Evolutionary conservation across 1,139 yeast genomes (phyloP), one percentile per base, ranked within the genome.

Genomic region (Hanseniaspora sp.): DNA sequence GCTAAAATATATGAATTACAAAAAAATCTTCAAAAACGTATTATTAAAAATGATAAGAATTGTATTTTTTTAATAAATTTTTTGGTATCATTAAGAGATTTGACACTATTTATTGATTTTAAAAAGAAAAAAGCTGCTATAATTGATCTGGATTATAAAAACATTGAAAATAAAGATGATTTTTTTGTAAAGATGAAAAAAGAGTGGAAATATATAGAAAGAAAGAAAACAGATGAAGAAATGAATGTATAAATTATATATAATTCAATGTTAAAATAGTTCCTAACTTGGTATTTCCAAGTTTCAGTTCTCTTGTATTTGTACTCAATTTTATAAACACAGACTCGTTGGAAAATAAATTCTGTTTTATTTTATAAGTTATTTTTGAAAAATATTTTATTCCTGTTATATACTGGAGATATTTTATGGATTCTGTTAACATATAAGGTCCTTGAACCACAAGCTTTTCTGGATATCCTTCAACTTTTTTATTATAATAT

Each of bases 381-480:
- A 51, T 44, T 5, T 7, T 18, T 18, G 23, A 17, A 17, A 51
- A 23, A 43, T 51, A 13, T 12, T 7, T 12, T 11, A 29, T 13
- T 2, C 18, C 35, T 15, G 38, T 11, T n/a, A 15, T 29, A 13
- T 30, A 7, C 2, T 28, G 18, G 7, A 51, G 13, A 44, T 43
- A 51, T 12, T 51, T 75, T 45, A 85, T 64, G 17, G 78, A 59
- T 45, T 85, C 59, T 2, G 84, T 79, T 1, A 85, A 76, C 58
- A 83, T 71, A 52, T 88, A 71, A 0, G 97, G 96, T 0, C 96
- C 98, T 46, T 86, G 96, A 0, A 84, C 83, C 0, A 92, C 69
- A 12, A 51, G 40, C 0, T 81, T 64, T 41, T 73, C 73, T 0
- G 82, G 80, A 51, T 86, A 76, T 0, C 77, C 74, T 62, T 92